Evolutionary conservation across 1,284 basidiomycete genomes (phyloP).

Genomic region (Fomitopsis pinicola): DNA sequence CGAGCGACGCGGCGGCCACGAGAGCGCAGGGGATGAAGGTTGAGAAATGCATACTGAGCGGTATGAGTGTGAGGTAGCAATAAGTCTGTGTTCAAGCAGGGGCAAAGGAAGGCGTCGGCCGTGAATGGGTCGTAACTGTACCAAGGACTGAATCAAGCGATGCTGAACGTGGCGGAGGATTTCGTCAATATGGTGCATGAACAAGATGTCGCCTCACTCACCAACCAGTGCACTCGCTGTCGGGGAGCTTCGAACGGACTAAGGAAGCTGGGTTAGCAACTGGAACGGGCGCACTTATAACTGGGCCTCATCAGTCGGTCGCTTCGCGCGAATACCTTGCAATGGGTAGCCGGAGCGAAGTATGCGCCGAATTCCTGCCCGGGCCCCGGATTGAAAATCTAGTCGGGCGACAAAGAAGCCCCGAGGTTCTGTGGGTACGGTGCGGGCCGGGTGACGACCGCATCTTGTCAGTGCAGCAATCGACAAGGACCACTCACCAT

Average conservation of each 20-base stretch:
- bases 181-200: too few relatives aligned
- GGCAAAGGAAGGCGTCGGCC: background rate
- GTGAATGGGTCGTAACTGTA: background rate
- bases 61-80: too few relatives aligned
- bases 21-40: background rate
- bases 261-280: background rate
- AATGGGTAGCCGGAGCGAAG: too few relatives aligned
- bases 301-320: background rate
- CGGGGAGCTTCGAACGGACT: background rate
- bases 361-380: too few relatives aligned
- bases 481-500: too few relatives aligned
- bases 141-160: background rate
- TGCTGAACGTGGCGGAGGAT: background rate
- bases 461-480: too few relatives aligned
- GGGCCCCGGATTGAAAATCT: too few relatives aligned
- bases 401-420: too few relatives aligned
- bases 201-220: background rate
- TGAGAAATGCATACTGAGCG: background rate
- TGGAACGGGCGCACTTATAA: background rate
- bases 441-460: too few relatives aligned
- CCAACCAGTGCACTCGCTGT: background rate
- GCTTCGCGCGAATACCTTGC: too few relatives aligned
- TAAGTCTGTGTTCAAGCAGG: background rate
- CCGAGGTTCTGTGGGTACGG: too few relatives aligned
- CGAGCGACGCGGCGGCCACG: background rate